phyloP scores from a whole-genome alignment of 352 stramenopile species.

The Globisporangium cylindrosporum region DNA sequence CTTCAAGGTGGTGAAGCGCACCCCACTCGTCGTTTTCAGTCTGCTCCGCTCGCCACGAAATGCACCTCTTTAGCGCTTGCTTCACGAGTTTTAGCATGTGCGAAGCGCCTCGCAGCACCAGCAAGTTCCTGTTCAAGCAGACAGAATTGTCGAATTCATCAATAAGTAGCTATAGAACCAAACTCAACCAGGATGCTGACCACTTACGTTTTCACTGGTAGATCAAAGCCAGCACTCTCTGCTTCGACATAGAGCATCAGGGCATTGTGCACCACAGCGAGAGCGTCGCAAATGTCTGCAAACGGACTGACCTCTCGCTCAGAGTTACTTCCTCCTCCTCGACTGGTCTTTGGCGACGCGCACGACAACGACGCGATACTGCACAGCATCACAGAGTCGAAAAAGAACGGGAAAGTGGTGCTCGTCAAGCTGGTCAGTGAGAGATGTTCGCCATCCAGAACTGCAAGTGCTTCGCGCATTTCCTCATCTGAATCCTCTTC shows the following conservation, averaged over 20 bases:
- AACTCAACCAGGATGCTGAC: neutral
- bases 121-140: slow-evolving; percentile 25
- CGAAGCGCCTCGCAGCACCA: slow-evolving; percentile 35
- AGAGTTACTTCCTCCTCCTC: neutral
- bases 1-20: slow-evolving; percentile 40
- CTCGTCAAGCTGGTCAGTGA: slow-evolving; percentile 66
- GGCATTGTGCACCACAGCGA: slow-evolving; percentile 39
- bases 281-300: slow-evolving; percentile 31
- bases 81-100: slow-evolving; percentile 38
- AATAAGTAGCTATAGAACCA: neutral
- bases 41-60: slow-evolving; percentile 47
- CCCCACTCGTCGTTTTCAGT: slow-evolving; percentile 26
- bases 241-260: slow-evolving; percentile 47
- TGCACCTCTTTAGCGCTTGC: slow-evolving; percentile 35
- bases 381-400: slow-evolving; percentile 57
- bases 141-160: neutral
- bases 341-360: slow-evolving; percentile 27
- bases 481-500: slow-evolving; percentile 27
- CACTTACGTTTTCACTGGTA: slow-evolving; percentile 44
- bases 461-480: slow-evolving; percentile 21
- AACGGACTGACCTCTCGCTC: slow-evolving; percentile 29
- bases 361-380: slow-evolving; percentile 45
- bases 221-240: slow-evolving; percentile 47
- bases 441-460: slow-evolving; percentile 51
- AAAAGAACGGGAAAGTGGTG: slow-evolving; percentile 54